A percentile compares a stretch with the other conserved stretches of the same genome.
These are phyloP conservation scores for Chrysochromulina parva DNA, from an alignment of 78 protist genomes.

Conservation along the genomic window DNA sequence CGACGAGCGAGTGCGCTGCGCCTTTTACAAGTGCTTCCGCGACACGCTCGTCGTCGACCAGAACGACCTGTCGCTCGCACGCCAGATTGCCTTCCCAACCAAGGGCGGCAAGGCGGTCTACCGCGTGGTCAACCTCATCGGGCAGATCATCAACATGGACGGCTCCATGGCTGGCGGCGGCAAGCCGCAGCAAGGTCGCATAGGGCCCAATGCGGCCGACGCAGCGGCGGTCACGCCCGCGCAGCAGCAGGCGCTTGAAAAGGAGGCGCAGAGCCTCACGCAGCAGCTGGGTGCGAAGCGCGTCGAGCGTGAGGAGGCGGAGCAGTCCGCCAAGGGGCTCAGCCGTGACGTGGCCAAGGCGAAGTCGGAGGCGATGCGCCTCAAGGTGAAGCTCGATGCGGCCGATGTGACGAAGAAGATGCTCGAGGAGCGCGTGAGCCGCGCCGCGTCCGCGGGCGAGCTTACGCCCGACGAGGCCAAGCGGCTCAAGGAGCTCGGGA, in stretches of 20 bases:
- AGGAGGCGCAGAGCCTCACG: not conserved
- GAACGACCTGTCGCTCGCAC: conserved; percentile 63
- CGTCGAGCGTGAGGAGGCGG: not conserved
- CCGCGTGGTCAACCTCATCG: conserved; percentile 97
- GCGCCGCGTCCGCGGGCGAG: not conserved
- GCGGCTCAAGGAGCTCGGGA: not conserved
- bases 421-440: not conserved
- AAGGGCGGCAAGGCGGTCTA: conserved; percentile 20
- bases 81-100: conserved; percentile 66
- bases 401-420: not conserved
- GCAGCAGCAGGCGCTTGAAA: not conserved
- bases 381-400: not conserved
- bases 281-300: not conserved
- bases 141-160: conserved; percentile 90
- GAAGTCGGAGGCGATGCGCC: not conserved
- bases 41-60: conserved; percentile 87
- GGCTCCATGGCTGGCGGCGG: conserved; percentile 99
- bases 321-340: not conserved
- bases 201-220: conserved; percentile 20
- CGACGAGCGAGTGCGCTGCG: conserved; percentile 56
- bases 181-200: conserved; percentile 69
- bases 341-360: not conserved
- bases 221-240: not conserved
- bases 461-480: not conserved
- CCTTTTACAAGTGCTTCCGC: conserved; percentile 90